These are phyloP conservation scores for Lactarius hengduanensis DNA, from an alignment of 768 basidiomycete species.

Conservation along the genomic window DNA sequence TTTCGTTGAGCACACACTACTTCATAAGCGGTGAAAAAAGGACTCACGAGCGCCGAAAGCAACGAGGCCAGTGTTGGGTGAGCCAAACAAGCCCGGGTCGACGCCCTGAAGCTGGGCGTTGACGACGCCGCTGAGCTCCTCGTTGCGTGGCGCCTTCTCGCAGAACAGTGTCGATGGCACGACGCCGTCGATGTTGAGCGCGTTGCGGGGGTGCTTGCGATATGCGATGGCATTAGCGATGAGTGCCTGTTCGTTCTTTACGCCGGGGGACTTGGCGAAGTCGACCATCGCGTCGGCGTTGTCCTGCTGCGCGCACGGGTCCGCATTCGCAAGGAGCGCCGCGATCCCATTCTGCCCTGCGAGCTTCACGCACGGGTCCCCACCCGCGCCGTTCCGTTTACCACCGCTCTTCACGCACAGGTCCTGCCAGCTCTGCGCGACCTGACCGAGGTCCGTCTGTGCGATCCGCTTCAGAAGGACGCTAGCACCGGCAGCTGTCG, in stretches of 20 bases:
- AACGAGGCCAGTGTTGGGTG: conserved; percentile 45
- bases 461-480: conserved; percentile 34
- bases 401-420: conserved; percentile 45
- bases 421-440: conserved; percentile 45
- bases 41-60: conserved; percentile 48
- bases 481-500: conserved; percentile 7
- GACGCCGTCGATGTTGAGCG: conserved; percentile 43
- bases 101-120: conserved; percentile 57
- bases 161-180: conserved; percentile 53
- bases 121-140: conserved; percentile 49
- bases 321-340: conserved; percentile 46
- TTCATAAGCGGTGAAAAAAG: background rate
- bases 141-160: conserved; percentile 51
- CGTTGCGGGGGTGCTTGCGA: conserved; percentile 44
- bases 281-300: conserved; percentile 50
- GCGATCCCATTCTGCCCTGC: conserved; percentile 42
- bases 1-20: background rate
- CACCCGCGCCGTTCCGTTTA: conserved; percentile 34
- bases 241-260: conserved; percentile 41
- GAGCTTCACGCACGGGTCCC: conserved; percentile 43
- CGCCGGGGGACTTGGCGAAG: conserved; percentile 46
- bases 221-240: conserved; percentile 46
- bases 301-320: conserved; percentile 49
- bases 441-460: conserved; percentile 39
- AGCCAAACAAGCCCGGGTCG: conserved; percentile 52